These are phyloP conservation scores for Daldinia sp. DNA, from an alignment of 2,329 filamentous ascomycete species.

Conservation along the genomic window DNA sequence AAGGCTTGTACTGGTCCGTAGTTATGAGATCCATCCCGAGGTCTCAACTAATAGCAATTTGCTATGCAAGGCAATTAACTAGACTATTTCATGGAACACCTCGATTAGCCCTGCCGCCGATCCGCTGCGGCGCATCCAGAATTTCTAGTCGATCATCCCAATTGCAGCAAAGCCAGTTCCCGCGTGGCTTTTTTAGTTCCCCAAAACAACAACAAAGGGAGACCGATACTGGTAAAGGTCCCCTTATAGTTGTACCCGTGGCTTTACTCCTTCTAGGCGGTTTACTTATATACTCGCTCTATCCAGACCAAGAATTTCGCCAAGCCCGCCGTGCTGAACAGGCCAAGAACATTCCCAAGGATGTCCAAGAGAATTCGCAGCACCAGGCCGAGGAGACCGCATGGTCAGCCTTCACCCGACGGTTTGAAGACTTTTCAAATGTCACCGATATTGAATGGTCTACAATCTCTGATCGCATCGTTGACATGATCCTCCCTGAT, in stretches of 20 bases:
- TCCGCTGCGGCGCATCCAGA: constrained; percentile 25
- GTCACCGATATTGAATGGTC: constrained; percentile 68
- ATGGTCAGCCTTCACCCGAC: constrained; percentile 62
- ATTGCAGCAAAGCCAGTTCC: constrained; percentile 38
- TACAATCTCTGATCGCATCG: constrained; percentile 68
- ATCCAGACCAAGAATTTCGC: constrained; percentile 55
- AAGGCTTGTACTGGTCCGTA: constrained; percentile 31
- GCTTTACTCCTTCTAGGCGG: constrained; percentile 52
- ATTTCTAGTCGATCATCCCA: constrained; percentile 30
- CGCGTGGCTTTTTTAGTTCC: constrained; percentile 47
- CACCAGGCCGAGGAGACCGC: constrained; percentile 51
- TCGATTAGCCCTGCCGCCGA: constrained; percentile 33
- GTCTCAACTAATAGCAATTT: constrained; percentile 35
- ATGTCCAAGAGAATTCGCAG: constrained; percentile 30
- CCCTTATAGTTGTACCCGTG: constrained; percentile 48
- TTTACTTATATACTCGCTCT: constrained; percentile 56
- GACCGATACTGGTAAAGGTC: constrained; percentile 47
- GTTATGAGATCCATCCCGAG: constrained; percentile 39
- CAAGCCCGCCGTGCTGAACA: constrained; percentile 40
- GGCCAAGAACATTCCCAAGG: constrained; percentile 26
- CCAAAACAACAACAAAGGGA: constrained; percentile 35
- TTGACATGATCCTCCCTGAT: constrained; percentile 79
- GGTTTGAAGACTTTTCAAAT: constrained; percentile 66
- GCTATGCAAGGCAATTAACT: constrained; percentile 26
- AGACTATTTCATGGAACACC: constrained; percentile 32